These are phyloP conservation scores for Bullera alba DNA, from an alignment of 768 basidiomycete species.

Conservation along the genomic window DNA sequence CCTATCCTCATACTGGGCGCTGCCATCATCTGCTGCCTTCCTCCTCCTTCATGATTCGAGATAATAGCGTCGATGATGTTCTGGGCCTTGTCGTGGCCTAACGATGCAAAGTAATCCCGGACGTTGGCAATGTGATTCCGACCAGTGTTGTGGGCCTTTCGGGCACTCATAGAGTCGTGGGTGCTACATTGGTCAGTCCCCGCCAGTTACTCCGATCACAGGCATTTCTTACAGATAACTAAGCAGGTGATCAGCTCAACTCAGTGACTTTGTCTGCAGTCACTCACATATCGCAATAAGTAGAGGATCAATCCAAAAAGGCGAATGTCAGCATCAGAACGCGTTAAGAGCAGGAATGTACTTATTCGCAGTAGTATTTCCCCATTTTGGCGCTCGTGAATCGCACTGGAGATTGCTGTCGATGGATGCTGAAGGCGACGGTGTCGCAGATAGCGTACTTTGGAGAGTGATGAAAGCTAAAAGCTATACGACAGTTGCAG, in stretches of 20 bases:
- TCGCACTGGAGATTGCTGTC: no score
- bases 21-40: slow-evolving; percentile 32
- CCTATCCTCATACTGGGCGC: slow-evolving; percentile 39
- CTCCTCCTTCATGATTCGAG: slow-evolving; percentile 74
- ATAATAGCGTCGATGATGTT: slow-evolving; percentile 98
- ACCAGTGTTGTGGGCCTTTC: slow-evolving; percentile 97
- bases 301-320: not conserved
- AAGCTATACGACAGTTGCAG: no score
- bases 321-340: slow-evolving; percentile 1
- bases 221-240: slow-evolving; percentile 23
- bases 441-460: no score
- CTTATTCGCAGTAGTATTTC: slow-evolving; percentile 40
- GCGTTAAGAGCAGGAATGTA: not conserved
- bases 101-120: slow-evolving; percentile 65
- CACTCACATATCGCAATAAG: slow-evolving; percentile 32
- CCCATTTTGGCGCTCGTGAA: slow-evolving; percentile 40
- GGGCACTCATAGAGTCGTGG: slow-evolving; percentile 47
- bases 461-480: no score
- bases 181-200: slow-evolving; percentile 9
- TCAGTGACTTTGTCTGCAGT: not conserved
- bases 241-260: not conserved
- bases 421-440: no score
- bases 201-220: not conserved
- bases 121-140: slow-evolving; percentile 96
- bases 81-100: slow-evolving; percentile 89